A percentile compares a stretch with the other conserved stretches of the same genome.
phyloP scores from a whole-genome alignment of 495 filamentous ascomycete species.

The Neurospora africana region DNA sequence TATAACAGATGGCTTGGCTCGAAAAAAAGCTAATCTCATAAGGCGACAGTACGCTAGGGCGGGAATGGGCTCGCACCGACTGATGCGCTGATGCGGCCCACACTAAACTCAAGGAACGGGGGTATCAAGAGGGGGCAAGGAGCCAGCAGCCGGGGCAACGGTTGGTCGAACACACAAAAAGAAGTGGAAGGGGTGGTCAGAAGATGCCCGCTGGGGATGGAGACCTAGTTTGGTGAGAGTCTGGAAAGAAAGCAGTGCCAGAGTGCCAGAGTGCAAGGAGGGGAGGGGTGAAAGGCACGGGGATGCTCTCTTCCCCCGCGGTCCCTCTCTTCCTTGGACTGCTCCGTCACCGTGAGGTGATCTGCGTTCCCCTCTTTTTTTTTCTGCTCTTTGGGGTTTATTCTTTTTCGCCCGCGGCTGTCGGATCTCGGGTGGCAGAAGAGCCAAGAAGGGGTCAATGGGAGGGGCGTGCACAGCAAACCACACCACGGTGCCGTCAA shows the following conservation, averaged over 20 bases:
- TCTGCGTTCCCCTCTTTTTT: neutral
- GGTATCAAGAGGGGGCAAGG: neutral
- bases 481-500: neutral
- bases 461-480: neutral
- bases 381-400: neutral
- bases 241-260: neutral
- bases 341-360: neutral
- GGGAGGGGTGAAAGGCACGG: neutral
- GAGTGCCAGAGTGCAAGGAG: neutral
- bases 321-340: neutral
- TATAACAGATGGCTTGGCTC: slow-evolving; percentile 17
- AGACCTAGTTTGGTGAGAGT: neutral
- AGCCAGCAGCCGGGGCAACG: neutral
- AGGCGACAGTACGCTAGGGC: slow-evolving; percentile 8
- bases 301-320: neutral
- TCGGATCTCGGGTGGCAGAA: neutral
- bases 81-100: slow-evolving; percentile 3
- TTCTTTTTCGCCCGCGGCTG: neutral
- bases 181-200: neutral
- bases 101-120: neutral
- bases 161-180: neutral
- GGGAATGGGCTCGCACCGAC: slow-evolving; percentile 2
- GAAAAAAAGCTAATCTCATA: slow-evolving; percentile 10
- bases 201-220: neutral
- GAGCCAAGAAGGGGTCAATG: neutral